phyloP scores from a whole-genome alignment of 371 early-diverging fungal genomes.

The Mortierella polycephala region DNA sequence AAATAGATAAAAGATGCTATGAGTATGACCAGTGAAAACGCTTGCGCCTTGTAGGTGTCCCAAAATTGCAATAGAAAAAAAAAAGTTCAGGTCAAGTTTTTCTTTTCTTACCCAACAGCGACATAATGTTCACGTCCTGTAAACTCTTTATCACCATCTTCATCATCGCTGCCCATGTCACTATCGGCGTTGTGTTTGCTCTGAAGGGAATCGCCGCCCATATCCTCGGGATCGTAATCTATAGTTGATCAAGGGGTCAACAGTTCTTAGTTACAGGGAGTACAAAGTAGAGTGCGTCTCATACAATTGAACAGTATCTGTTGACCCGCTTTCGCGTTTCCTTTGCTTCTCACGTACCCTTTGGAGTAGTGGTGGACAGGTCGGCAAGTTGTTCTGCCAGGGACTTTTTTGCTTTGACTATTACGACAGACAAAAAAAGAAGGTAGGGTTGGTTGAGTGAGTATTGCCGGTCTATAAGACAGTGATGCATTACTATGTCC shows the following conservation, averaged over 20 bases:
- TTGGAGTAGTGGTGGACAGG: conserved; percentile 74
- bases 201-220: conserved; percentile 58
- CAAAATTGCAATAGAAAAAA: background rate
- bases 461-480: background rate
- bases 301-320: background rate
- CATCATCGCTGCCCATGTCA: conserved; percentile 60
- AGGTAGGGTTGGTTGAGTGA: background rate
- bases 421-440: background rate
- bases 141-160: conserved; percentile 55
- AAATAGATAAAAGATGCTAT: background rate
- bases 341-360: conserved; percentile 57
- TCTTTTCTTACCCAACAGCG: conserved; percentile 63
- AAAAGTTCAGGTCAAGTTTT: too few species aligned
- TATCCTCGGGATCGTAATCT: conserved; percentile 76
- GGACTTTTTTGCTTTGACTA: conserved; percentile 61
- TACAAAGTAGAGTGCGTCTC: background rate
- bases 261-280: background rate
- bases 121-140: conserved; percentile 75
- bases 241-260: background rate
- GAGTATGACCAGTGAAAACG: background rate
- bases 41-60: background rate
- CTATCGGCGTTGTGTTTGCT: conserved; percentile 58
- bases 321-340: background rate
- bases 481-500: too few species aligned
- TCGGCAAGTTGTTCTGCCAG: conserved; percentile 77